Conservation (phyloP, 352 stramenopile species). For the Phytophthora pini region DNA sequence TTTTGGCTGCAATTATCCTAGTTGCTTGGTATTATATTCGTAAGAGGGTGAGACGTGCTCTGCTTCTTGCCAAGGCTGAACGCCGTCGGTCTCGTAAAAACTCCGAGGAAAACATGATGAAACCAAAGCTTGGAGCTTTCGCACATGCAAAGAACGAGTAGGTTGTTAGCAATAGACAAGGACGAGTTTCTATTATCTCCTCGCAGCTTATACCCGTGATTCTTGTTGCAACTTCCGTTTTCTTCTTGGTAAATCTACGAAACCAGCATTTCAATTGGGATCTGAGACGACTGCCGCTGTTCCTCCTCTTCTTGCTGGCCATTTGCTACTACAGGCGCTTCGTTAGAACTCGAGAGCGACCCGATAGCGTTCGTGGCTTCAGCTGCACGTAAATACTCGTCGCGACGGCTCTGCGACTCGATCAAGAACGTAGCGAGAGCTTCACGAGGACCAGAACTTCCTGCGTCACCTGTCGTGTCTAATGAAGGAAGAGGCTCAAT, state of each 20-base stretch:
- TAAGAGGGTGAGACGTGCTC: constrained; percentile 74
- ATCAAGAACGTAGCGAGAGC: constrained; percentile 33
- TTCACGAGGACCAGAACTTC: constrained; percentile 18
- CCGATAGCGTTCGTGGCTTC: constrained; percentile 38
- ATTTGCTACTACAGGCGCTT: constrained; percentile 7
- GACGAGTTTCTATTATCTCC: constrained; percentile 28
- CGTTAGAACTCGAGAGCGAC: neutral
- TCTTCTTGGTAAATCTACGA: constrained; percentile 46
- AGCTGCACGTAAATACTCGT: constrained; percentile 52
- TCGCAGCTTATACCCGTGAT: constrained; percentile 3
- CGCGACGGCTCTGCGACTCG: constrained; percentile 47
- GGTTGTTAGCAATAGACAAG: constrained; percentile 23
- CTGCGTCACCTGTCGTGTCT: neutral
- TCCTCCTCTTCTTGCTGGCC: constrained; percentile 12
- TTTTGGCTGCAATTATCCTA: constrained; percentile 72
- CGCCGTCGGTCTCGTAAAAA: constrained; percentile 83
- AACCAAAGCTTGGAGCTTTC: constrained; percentile 64
- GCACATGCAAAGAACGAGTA: constrained; percentile 68
- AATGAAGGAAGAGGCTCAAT: constrained; percentile 20
- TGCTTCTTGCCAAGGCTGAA: constrained; percentile 93
- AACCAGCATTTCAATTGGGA: constrained; percentile 75
- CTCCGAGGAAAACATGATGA: constrained; percentile 56
- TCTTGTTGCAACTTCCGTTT: constrained; percentile 16
- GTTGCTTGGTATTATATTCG: constrained; percentile 88
- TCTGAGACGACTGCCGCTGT: constrained; percentile 45